phyloP scores from a whole-genome alignment of 2,329 filamentous ascomycete species.

The Dothidotthia symphoricarpi region DNA sequence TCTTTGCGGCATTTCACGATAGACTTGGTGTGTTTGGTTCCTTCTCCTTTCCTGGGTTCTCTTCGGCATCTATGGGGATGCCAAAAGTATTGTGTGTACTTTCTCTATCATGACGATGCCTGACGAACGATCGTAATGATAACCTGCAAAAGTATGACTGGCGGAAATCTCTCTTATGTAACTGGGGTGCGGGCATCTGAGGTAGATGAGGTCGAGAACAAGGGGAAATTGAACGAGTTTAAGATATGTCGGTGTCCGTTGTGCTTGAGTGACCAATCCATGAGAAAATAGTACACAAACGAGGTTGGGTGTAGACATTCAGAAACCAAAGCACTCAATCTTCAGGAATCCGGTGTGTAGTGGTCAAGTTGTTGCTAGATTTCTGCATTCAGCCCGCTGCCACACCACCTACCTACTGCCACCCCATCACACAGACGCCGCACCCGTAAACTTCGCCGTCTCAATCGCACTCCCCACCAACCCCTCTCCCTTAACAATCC shows the following conservation, averaged over 20 bases:
- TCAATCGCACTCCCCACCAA: slow-evolving; percentile 87
- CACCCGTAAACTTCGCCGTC: slow-evolving; percentile 48
- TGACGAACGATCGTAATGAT: slow-evolving; percentile 29
- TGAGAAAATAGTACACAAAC: too few relatives aligned
- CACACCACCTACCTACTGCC: neutral
- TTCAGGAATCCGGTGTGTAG: too few relatives aligned
- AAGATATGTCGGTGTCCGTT: slow-evolving; percentile 2
- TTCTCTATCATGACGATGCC: slow-evolving; percentile 27
- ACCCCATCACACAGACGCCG: too few relatives aligned
- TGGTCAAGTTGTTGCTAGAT: too few relatives aligned
- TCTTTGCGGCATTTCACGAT: slow-evolving; percentile 37
- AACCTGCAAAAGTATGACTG: slow-evolving; percentile 24
- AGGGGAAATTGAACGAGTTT: slow-evolving; percentile 15
- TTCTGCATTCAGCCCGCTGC: too few relatives aligned
- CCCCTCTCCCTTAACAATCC: slow-evolving; percentile 81
- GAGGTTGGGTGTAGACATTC: too few relatives aligned
- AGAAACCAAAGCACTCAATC: too few relatives aligned
- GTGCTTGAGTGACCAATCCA: neutral
- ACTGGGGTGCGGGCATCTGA: slow-evolving; percentile 9
- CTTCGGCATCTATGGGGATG: slow-evolving; percentile 24
- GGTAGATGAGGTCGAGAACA: slow-evolving; percentile 11
- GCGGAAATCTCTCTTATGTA: slow-evolving; percentile 22
- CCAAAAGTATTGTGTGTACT: slow-evolving; percentile 31
- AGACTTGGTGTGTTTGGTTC: slow-evolving; percentile 37
- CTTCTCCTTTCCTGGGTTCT: slow-evolving; percentile 19